These are phyloP conservation scores for Eucalyptus lansdowneana DNA, from an alignment of 345 rosid species.

Conservation along the genomic window DNA sequence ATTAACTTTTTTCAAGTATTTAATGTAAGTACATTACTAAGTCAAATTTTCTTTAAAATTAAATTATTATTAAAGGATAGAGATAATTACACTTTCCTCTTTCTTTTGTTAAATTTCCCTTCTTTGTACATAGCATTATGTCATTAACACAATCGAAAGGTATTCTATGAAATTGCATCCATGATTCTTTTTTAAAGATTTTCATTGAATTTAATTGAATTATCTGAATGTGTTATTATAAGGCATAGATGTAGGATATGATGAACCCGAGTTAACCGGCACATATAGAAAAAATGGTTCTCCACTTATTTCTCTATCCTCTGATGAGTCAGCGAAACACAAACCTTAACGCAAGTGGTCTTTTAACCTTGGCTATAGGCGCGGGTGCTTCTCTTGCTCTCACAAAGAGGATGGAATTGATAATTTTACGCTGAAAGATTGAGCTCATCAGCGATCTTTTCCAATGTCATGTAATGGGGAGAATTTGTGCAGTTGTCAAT, in stretches of 20 bases:
- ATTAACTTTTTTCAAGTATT: no score
- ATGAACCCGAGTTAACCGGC: neutral
- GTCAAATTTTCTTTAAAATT: no score
- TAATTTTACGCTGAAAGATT: no score
- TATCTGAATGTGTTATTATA: no score
- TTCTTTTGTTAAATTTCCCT: no score
- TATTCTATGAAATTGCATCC: no score
- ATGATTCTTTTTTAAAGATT: no score
- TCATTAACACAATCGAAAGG: neutral
- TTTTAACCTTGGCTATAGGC: neutral
- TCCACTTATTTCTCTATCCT: neutral
- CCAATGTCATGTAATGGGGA: neutral
- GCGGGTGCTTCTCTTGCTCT: neutral
- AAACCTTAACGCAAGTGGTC: neutral
- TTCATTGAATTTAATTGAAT: neutral
- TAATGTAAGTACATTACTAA: no score
- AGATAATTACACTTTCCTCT: no score
- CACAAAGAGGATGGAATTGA: neutral
- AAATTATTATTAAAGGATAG: neutral
- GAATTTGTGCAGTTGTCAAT: neutral
- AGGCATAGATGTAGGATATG: neutral
- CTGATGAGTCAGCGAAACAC: neutral
- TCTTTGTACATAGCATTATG: neutral
- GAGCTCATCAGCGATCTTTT: neutral
- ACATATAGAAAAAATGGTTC: no score